These are phyloP conservation scores for Hemisphaericaspora xylanilytica DNA, from an alignment of 1,139 yeast species.

Conservation along the genomic window DNA sequence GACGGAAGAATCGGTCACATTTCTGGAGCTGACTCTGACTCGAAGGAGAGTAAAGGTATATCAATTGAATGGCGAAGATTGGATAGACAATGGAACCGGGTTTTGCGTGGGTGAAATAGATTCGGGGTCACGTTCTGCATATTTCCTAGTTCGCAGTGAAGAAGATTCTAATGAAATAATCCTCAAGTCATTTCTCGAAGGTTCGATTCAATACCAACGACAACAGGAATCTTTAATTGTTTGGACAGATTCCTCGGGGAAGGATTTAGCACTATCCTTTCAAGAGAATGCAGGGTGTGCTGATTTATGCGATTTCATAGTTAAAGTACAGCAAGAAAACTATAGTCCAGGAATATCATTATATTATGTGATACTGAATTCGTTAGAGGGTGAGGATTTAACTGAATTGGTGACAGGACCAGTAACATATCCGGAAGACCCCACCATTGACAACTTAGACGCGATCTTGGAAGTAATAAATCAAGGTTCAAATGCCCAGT, in stretches of 20 bases:
- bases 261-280: constrained; percentile 85
- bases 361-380: constrained; percentile 63
- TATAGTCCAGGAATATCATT: constrained; percentile 69
- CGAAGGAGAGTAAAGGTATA: constrained; percentile 89
- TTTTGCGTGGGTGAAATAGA: constrained; percentile 73
- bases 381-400: constrained; percentile 42
- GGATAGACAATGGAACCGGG: constrained; percentile 96
- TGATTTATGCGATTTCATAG: constrained; percentile 74
- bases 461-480: constrained; percentile 51
- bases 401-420: constrained; percentile 84
- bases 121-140: constrained; percentile 44
- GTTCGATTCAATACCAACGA: constrained; percentile 80
- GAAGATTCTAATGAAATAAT: constrained; percentile 56
- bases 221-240: constrained; percentile 94
- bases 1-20: neutral
- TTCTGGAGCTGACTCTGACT: constrained; percentile 33
- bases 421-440: constrained; percentile 50
- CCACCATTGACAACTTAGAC: constrained; percentile 47
- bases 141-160: constrained; percentile 73
- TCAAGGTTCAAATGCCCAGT: constrained; percentile 58
- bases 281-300: constrained; percentile 93
- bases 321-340: constrained; percentile 58
- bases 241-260: constrained; percentile 82
- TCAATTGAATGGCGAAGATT: constrained; percentile 71
- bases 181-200: constrained; percentile 65